Percentiles rank a stretch among this genome's conserved stretches.
These are phyloP conservation scores for Trypanosoma cruzi DNA, from an alignment of 208 protist genomes.

Conservation along the genomic window DNA sequence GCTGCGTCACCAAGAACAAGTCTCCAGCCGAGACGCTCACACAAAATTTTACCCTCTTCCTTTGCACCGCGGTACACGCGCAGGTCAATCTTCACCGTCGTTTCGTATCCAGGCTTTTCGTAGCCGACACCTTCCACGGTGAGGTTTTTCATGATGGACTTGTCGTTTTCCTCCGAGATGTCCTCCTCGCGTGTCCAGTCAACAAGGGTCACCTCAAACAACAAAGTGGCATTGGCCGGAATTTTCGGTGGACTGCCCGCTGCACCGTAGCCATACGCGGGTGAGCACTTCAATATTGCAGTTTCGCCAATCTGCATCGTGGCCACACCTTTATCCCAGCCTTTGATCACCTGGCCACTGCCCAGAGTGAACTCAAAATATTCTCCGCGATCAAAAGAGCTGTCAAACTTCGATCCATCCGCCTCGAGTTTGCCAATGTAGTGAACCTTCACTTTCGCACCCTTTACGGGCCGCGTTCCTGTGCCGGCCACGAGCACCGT, in stretches of 20 bases:
- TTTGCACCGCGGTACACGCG: constrained; percentile 46
- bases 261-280: constrained; percentile 88
- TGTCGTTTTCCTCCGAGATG: constrained; percentile 72
- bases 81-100: constrained; percentile 61
- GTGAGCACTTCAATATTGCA: constrained; percentile 61
- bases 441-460: constrained; percentile 88
- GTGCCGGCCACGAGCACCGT: constrained; percentile 82
- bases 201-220: constrained; percentile 93
- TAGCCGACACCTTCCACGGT: constrained; percentile 72
- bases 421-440: constrained; percentile 85
- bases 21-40: constrained; percentile 45
- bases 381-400: constrained; percentile 78
- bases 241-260: constrained; percentile 83
- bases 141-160: constrained; percentile 77
- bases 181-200: constrained; percentile 79
- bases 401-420: constrained; percentile 91
- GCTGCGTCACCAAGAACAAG: constrained; percentile 61
- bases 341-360: constrained; percentile 91
- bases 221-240: constrained; percentile 82
- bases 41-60: constrained; percentile 46
- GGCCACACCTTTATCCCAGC: constrained; percentile 90
- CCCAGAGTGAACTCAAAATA: constrained; percentile 90
- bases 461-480: constrained; percentile 67
- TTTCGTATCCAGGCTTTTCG: constrained; percentile 84
- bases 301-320: constrained; percentile 93